Base-by-base conservation (phyloP, 371 early-diverging fungal species). In the Mucor sp. region DNA sequence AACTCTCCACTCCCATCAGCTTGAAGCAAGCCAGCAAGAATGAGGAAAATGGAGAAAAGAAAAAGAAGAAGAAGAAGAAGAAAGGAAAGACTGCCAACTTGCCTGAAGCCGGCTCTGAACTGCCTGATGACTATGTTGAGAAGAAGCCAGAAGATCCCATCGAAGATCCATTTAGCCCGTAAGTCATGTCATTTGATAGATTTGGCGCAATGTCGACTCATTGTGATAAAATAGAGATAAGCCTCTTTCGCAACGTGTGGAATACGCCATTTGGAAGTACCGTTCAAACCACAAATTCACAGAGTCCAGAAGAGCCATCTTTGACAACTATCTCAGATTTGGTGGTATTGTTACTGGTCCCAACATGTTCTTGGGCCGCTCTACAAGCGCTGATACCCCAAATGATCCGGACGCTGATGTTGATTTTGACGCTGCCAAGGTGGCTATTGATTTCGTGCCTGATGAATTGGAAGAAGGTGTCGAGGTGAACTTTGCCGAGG, bases 21-120 rank as follows among this genome's bases (percentile, higher is more conserved):
- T 56, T 80, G n/a, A 58, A 47, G 23, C 67, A 74, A 60, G 33
- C 35, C 17, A 58, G 58, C 7, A 47, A 62, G 9, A 30, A 28
- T 4, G 66, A 50, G 4, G 15, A 60, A 53, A 19, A 64, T 14
- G 47, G 44, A 0, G 66, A 77, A 25, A 79, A 82, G 48, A 80
- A 81, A 66, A 87, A 83, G 73, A 87, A 83, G 73, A 88, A 83
- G 71, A 88, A 81, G 66, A 86, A 78, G 70, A 88, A 76, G 66
- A 85, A 82, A 68, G 69, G 72, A 32, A 85, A 84, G 63, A 75
- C 71, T 19, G 72, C 78, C 33, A 69, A 74, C n/a, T 72, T 83
- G 48, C 83, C 84, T n/a, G 84, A 83, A 30, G 79, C 85, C n/a
- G 88, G 86, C n/a, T 68, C 81, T 27, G 75, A 67, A 7, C 59